Evolutionary conservation across 2,329 filamentous ascomycete species (phyloP).

Genomic region (Tolypocladium tundrense): DNA sequence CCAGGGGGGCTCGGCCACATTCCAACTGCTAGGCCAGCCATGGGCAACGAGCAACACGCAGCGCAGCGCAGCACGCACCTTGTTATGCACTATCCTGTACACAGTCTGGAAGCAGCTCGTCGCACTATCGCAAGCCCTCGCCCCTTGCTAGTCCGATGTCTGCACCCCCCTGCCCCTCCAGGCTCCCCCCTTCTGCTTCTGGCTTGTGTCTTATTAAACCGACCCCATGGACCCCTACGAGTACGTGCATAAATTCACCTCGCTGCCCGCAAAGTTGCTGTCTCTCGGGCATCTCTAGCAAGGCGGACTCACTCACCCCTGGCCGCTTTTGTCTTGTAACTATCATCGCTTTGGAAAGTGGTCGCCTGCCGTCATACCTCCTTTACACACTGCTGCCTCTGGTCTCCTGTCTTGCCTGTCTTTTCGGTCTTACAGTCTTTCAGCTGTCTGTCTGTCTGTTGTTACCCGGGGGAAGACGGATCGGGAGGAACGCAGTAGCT

Average conservation of each 20-base stretch:
- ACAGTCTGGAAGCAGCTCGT: background rate
- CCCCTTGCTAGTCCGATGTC: background rate
- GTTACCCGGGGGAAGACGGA: background rate
- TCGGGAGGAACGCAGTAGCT: slow-evolving; percentile 8
- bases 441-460: background rate
- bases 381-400: background rate
- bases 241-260: slow-evolving; percentile 1
- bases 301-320: background rate
- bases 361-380: background rate
- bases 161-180: background rate
- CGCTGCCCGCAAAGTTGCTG: background rate
- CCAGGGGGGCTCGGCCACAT: background rate
- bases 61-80: background rate
- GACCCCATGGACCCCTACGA: background rate
- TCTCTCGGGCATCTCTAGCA: background rate
- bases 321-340: background rate
- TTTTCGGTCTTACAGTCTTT: background rate
- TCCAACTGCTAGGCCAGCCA: background rate
- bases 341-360: background rate
- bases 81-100: background rate
- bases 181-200: background rate
- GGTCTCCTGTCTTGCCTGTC: background rate
- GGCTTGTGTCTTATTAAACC: too few species aligned
- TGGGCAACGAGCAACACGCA: background rate
- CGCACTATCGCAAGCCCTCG: background rate